Evolutionary conservation across 768 basidiomycete species (phyloP), one percentile per base, ranked within the genome.

Genomic region (Leccinum longicurvipes): DNA sequence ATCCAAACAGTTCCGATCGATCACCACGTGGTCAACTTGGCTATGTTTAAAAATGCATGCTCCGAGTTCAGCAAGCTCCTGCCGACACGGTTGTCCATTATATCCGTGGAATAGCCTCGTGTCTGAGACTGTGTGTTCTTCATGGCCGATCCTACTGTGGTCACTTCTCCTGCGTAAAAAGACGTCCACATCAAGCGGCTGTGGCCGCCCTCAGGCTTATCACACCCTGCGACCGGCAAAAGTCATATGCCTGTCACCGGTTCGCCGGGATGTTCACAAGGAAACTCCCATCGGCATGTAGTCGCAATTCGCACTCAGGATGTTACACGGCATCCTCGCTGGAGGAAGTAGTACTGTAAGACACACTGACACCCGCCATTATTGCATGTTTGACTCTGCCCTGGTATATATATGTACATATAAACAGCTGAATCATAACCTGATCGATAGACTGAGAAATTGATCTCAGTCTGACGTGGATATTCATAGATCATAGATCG

Each of bases 381-480:
- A 41, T 41, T 11, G 39, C 36, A 39, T 39, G 36, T n/a, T 36
- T 41, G 39, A 10, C 39, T 39, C 5, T 41, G 36, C 36, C 36
- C 36, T 39, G 39, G n/a, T n/a, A n/a, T n/a, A n/a, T n/a, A n/a
- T n/a, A n/a, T n/a, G n/a, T n/a, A n/a, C n/a, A n/a, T n/a, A n/a
- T n/a, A n/a, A n/a, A n/a, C n/a, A n/a, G n/a, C n/a, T n/a, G n/a
- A n/a, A n/a, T n/a, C n/a, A n/a, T n/a, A 34, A 10, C 5, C 6
- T 34, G 9, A 8, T 8, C 32, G 9, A 6, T 25, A 21, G 47
- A 58, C 53, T 51, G 15, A 34, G 6, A 25, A 23, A 21, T 25
- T 47, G 61, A 64, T 59, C 46, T 49, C n/a, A 29, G 21, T n/a
- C 21, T 41, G 39, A 41, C 19, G 19, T 41, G 36, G 10, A 39